Base-by-base conservation (phyloP, 129 eudicot species). In the Chrysanthemum makinoi region DNA sequence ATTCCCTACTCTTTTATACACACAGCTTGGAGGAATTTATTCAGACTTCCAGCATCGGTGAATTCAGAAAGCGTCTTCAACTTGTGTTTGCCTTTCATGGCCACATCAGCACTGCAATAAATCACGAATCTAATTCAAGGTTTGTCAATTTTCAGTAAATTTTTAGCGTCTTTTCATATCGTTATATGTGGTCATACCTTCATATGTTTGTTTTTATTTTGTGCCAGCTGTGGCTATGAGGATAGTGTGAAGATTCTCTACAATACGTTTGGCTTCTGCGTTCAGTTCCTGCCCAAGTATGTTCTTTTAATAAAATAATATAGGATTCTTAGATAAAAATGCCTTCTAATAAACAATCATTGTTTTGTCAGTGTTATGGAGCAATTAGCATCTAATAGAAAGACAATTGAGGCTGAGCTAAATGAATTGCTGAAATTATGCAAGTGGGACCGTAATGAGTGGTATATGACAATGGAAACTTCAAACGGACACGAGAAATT, bases 21-120 rank as follows among this genome's bases (percentile, higher is more conserved):
- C 81, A 79, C 93, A 91, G 97, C 77, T 75, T 95, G 82, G 87
- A 84, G 81, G 96, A 95, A 73, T 88, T 90, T 19, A 83, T 95
- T 49, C 79, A 77, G 80, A 87, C 90, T 65, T 95, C 99, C 64
- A 87, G 81, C 77, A 85, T 90, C 71, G 99, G 99, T 64, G 99
- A 95, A 79, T 95, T 86, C 72, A 86, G 71, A 80, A 88, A 62
- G 74, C 99, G 95, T 48, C 88, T 95, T 57, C 91, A 90, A 80
- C 91, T 95, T 57, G 80, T 95, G 26, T 79, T 82, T 72, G 86
- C 99, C 57, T 90, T 95, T 78, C 88, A 86, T 81, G 97, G 97
- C 49, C 96, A 90, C 60, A 75, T 86, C 71, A 75, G 81, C 75
- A 69, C 81, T 10, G 86, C 85, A 28, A 61, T 86, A 73, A 26